Evolutionary conservation across 2,329 filamentous ascomycete species (phyloP).

Genomic region (Phyllosticta citriasiana): DNA sequence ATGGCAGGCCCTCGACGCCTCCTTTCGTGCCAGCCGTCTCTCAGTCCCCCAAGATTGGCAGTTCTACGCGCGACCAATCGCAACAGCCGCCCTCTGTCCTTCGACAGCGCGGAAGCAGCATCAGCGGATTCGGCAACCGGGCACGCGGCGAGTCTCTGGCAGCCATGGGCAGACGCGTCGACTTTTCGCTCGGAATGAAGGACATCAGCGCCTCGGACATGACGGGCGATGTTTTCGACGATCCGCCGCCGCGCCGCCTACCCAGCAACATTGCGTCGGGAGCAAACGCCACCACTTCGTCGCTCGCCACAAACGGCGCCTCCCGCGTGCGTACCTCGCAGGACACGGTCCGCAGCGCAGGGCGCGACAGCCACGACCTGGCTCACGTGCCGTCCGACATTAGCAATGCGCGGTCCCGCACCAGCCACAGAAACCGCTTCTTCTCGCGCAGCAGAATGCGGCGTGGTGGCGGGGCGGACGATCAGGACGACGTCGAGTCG

Average conservation of each 20-base stretch:
- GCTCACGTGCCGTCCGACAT: slow-evolving; percentile 27
- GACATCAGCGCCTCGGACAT: slow-evolving; percentile 48
- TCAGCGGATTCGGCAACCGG: slow-evolving; percentile 26
- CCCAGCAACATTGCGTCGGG: slow-evolving; percentile 28
- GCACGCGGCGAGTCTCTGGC: slow-evolving; percentile 48
- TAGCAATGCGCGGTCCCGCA: slow-evolving; percentile 24
- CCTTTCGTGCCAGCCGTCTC: slow-evolving; percentile 26
- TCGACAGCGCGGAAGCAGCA: slow-evolving; percentile 26
- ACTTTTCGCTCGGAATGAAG: slow-evolving; percentile 61
- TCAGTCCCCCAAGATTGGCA: slow-evolving; percentile 13
- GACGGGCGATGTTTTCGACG: slow-evolving; percentile 56
- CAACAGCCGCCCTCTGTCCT: slow-evolving; percentile 35
- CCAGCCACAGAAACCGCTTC: slow-evolving; percentile 50
- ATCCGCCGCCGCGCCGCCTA: slow-evolving; percentile 36
- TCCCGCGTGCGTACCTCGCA: slow-evolving; percentile 20
- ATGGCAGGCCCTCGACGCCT: slow-evolving; percentile 15
- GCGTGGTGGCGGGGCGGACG: slow-evolving; percentile 6
- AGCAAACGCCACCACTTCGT: slow-evolving; percentile 16
- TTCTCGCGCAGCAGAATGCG: slow-evolving; percentile 38
- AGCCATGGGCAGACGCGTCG: slow-evolving; percentile 52
- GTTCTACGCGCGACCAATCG: not conserved
- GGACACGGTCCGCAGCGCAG: slow-evolving; percentile 25
- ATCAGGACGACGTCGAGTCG: slow-evolving; percentile 36
- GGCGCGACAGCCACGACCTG: slow-evolving; percentile 19
- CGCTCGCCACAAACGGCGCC: slow-evolving; percentile 2